Percentiles rank a stretch among this genome's conserved stretches.
Conservation (phyloP, 2,329 filamentous ascomycete species). For the Trichoderma guizhouense region DNA sequence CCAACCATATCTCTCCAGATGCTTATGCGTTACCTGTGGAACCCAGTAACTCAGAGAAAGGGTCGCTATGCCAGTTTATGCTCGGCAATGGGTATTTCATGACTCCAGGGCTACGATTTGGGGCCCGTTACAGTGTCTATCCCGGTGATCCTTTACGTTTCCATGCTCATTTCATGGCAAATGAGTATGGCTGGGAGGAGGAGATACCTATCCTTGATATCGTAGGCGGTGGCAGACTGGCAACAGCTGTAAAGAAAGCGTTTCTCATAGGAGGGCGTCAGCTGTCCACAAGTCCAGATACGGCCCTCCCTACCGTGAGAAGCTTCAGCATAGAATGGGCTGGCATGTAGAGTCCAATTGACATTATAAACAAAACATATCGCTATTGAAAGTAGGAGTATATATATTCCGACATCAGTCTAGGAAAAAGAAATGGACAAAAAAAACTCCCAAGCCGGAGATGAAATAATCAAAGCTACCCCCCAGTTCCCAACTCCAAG, state of each 20-base stretch:
- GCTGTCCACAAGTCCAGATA: constrained; percentile 25
- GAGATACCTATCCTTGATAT: constrained; percentile 81
- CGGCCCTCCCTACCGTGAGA: constrained; percentile 45
- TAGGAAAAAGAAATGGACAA: background rate
- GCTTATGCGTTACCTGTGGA: constrained; percentile 18
- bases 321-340: constrained; percentile 92
- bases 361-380: background rate
- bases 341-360: constrained; percentile 64
- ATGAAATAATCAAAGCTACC: background rate
- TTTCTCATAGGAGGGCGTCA: constrained; percentile 77
- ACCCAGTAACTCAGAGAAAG: constrained; percentile 22
- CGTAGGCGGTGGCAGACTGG: constrained; percentile 80
- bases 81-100: constrained; percentile 79
- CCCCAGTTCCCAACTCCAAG: background rate
- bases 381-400: constrained; percentile 3
- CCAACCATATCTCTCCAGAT: constrained; percentile 27
- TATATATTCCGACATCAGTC: constrained; percentile 12
- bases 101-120: constrained; percentile 89
- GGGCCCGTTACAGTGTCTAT: constrained; percentile 91
- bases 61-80: constrained; percentile 73
- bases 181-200: constrained; percentile 83
- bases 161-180: constrained; percentile 89
- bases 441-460: background rate
- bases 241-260: constrained; percentile 94
- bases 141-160: constrained; percentile 92